phyloP scores from a whole-genome alignment of 257 asterid species.

The Fraxinus pennsylvanica region DNA sequence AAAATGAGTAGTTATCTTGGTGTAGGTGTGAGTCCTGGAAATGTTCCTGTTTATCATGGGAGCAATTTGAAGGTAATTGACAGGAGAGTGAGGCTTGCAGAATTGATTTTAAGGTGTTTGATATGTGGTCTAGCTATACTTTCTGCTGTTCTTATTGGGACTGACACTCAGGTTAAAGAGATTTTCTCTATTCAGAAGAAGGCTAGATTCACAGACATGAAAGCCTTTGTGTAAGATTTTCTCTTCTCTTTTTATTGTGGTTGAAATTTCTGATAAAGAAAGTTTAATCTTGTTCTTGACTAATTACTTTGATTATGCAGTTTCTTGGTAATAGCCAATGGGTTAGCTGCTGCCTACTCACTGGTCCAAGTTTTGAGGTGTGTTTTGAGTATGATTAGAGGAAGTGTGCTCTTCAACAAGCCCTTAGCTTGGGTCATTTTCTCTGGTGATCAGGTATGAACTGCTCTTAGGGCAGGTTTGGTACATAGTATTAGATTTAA shows the following conservation, averaged over 20 bases:
- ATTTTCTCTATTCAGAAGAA: conserved; percentile 71
- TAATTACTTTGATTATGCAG: conserved; percentile 35
- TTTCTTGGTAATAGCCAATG: conserved; percentile 75
- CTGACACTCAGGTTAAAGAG: conserved; percentile 79
- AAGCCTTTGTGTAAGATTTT: conserved; percentile 76
- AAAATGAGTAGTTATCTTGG: conserved; percentile 68
- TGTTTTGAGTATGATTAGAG: conserved; percentile 67
- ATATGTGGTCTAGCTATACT: conserved; percentile 64
- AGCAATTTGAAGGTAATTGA: conserved; percentile 75
- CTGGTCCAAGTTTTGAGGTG: conserved; percentile 78
- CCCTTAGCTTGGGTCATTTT: conserved; percentile 96
- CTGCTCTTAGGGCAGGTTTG: background rate
- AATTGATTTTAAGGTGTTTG: conserved; percentile 65
- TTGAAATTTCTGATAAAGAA: background rate
- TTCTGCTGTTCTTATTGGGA: conserved; percentile 72
- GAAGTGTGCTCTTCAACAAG: conserved; percentile 80
- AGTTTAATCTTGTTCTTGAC: background rate
- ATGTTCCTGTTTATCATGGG: conserved; percentile 77
- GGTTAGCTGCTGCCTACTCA: conserved; percentile 85
- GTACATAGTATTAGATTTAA: background rate
- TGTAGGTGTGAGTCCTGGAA: conserved; percentile 92
- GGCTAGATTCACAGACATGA: conserved; percentile 93
- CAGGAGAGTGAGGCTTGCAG: conserved; percentile 64
- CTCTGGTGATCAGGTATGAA: conserved; percentile 91
- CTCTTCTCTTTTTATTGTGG: background rate